Evolutionary conservation across 208 protist species (phyloP), one percentile per base, ranked within the genome.

Genomic region (Wallacemonas sp.): DNA sequence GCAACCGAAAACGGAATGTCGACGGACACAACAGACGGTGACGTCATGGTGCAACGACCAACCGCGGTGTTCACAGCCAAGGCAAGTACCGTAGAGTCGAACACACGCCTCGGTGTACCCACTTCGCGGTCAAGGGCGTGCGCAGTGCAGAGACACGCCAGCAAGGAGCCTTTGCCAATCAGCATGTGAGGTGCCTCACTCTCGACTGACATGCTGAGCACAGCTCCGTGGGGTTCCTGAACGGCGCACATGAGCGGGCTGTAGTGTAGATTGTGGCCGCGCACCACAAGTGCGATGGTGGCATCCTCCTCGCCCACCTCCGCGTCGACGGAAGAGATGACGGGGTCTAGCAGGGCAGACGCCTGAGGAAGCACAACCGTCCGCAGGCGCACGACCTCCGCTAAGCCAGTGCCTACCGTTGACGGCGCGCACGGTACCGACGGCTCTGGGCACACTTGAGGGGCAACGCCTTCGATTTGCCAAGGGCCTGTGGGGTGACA

Each of bases 181-280:
- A 76, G 66, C 19, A 33, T 67, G 17, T 46, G 45, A 26, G 73
- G 73, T 0, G 26, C 34, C 26, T 19, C 54, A 13, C 27, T 30
- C 29, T 32, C 39, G 17, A 72, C 36, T 8, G 19, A 26, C 41
- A 67, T 48, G 38, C 57, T 63, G 29, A 63, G 32, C 13, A 44
- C 21, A 0, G 17, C 37, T 29, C 61, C 48, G 42, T 30, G 26
- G 15, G 30, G 36, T 30, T 42, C 48, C 37, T 61, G 52, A 1
- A 66, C 53, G 5, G 73, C 39, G 1, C 69, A 75, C 5, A 89
- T 22, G 1, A 63, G 67, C 22, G 83, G 76, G 12, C 24, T 61
- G 44, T 80, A 89, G 22, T 85, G 79, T 26, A 89, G 42, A 44
- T 81, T 78, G 10, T 13, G 15, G 17, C 83, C 83, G 12, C 61